A percentile compares a stretch with the other conserved stretches of the same genome.
Conservation (phyloP, 2,329 filamentous ascomycete species). For the Domatiomyces catenatus region DNA sequence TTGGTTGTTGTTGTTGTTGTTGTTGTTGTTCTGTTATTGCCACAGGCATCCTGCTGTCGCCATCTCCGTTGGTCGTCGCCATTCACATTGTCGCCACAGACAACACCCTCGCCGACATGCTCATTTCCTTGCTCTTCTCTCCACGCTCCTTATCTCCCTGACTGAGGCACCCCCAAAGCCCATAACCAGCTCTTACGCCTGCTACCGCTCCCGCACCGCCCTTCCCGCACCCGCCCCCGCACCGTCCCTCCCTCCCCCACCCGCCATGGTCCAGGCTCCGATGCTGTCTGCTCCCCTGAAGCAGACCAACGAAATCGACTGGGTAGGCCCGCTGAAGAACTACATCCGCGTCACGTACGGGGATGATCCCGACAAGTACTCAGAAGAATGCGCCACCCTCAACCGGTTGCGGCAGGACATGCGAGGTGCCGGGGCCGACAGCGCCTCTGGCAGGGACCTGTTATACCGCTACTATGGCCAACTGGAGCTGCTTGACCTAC, state of each 20-base stretch:
- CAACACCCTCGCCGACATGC: neutral
- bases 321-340: slow-evolving; percentile 76
- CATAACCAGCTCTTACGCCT: neutral
- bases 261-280: slow-evolving; percentile 62
- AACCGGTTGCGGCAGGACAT: slow-evolving; percentile 95
- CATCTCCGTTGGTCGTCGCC: neutral
- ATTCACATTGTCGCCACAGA: neutral
- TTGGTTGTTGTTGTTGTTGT: neutral
- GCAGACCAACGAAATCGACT: slow-evolving; percentile 95
- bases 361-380: slow-evolving; percentile 90
- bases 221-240: no score
- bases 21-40: no score
- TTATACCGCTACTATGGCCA: slow-evolving; percentile 97
- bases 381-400: slow-evolving; percentile 85
- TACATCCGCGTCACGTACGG: slow-evolving; percentile 92
- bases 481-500: slow-evolving; percentile 79
- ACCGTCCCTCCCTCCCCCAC: no score
- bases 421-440: slow-evolving; percentile 92
- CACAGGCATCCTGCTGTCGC: neutral
- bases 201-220: no score
- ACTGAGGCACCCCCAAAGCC: neutral
- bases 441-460: slow-evolving; percentile 79
- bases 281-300: slow-evolving; percentile 93
- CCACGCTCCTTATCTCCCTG: neutral
- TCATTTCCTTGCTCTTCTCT: neutral